Evolutionary conservation across 202 grass and related monocot genomes (phyloP).

Genomic region (Setaria italica): DNA sequence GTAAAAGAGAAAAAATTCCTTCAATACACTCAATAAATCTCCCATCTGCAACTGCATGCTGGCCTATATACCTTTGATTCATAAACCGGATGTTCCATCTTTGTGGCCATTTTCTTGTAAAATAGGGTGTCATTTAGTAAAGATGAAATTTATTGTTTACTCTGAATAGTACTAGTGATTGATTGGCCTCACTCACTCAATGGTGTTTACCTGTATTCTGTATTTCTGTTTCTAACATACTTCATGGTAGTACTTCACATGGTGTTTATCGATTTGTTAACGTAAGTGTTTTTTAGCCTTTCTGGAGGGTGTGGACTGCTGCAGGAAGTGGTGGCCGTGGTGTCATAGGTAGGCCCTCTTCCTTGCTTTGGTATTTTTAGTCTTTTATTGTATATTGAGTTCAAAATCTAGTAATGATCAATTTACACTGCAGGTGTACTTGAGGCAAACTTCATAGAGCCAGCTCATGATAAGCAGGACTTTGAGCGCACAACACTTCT

Average conservation of each 20-base stretch:
- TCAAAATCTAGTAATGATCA: conserved; percentile 19
- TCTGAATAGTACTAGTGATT: conserved; percentile 22
- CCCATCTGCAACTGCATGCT: neutral
- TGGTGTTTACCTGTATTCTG: neutral
- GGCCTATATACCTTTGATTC: neutral
- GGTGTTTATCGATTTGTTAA: conserved; percentile 31
- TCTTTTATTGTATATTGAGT: conserved; percentile 8
- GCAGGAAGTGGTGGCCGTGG: conserved; percentile 93
- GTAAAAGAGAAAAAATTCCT: neutral
- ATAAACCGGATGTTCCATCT: neutral
- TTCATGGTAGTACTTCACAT: conserved; percentile 11
- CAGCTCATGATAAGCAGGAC: conserved; percentile 94
- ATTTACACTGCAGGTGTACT: conserved; percentile 66
- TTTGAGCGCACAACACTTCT: conserved; percentile 91
- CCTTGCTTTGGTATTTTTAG: conserved; percentile 13
- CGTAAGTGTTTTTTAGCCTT: conserved; percentile 73
- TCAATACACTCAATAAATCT: neutral
- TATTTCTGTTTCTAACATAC: conserved; percentile 24
- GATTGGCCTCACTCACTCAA: neutral
- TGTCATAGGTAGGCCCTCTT: conserved; percentile 74
- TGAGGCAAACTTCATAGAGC: conserved; percentile 89
- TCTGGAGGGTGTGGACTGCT: conserved; percentile 96
- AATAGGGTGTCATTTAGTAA: neutral
- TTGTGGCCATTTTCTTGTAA: neutral
- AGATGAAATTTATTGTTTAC: neutral